Evolutionary conservation across 257 asterid genomes (phyloP), one percentile per base, ranked within the genome.

Genomic region (Linderniella brevidens): DNA sequence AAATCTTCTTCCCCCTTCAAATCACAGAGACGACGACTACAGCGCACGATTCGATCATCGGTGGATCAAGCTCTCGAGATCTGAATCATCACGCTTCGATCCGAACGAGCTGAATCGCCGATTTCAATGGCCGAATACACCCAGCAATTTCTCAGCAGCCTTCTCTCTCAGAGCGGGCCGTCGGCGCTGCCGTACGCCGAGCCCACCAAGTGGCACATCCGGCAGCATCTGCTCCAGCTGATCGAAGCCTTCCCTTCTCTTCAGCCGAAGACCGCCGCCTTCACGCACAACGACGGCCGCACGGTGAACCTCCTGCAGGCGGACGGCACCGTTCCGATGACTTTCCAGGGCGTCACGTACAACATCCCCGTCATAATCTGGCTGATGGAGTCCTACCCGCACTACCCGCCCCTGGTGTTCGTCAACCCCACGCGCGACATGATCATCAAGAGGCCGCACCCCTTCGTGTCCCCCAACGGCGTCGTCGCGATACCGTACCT

Each of bases 221-320:
- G 95, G 13, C 90, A 88, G 37, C 95, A 88, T 57, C 58, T 88
- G 54, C 35, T 88, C 47, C 57, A 70, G 17, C 84, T 88, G 20
- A 54, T 60, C 59, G 94, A 76, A 7, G 50, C 75, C 5, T 70
- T 58, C 55, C 90, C 98, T n/a, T 76, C 93, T 17, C 82, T 84
- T 17, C 82, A 67, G 50, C 87, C 92, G 14, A 83, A 74, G 56
- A 72, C 92, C 48, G 83, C 84, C 48, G 71, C 71, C 25, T 88
- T 73, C 68, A 88, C 93, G 35, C 98, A 88, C 77, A 88, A 84
- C 87, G 94, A 88, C 55, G 98, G 98, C 64, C 73, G 94, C 36
- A 56, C 86, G 32, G 82, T 80, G 56, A 78, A 71, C 56, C 85
- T 88, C 57, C 86, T 88, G 49, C 93, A 88, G 48, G 86, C 90